Conservation (phyloP, 23 red algal genomes). For the Gracilaria caudata region DNA sequence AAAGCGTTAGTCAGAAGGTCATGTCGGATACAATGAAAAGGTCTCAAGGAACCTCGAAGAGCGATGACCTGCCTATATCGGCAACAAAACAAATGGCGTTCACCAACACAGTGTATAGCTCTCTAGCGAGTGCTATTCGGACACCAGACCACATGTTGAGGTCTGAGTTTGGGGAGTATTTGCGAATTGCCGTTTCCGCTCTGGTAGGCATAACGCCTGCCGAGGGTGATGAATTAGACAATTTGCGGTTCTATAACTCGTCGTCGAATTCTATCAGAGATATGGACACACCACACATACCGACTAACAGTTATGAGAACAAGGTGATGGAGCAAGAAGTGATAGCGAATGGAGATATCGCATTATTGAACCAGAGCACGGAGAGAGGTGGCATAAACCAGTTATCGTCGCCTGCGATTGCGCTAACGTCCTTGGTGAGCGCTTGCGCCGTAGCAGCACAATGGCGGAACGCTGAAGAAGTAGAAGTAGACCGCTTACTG, state of each 20-base stretch:
- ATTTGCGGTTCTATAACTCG: constrained; percentile 18
- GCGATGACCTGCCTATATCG: not conserved
- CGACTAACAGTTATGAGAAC: not conserved
- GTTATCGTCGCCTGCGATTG: constrained; percentile 22
- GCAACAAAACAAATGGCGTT: constrained; percentile 33
- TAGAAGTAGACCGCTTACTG: constrained; percentile 21
- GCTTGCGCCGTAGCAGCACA: constrained; percentile 24
- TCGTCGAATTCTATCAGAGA: constrained; percentile 13
- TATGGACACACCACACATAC: not conserved
- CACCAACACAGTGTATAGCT: constrained; percentile 34
- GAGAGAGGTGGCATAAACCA: not conserved
- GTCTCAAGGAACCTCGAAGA: not conserved
- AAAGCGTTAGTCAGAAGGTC: not conserved
- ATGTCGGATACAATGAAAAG: not conserved
- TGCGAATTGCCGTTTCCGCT: constrained; percentile 16
- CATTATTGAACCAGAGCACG: not conserved
- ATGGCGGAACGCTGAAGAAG: constrained; percentile 28
- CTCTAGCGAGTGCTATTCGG: constrained; percentile 21
- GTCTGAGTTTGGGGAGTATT: constrained; percentile 28
- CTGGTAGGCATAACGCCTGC: not conserved
- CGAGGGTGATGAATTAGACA: constrained; percentile 23
- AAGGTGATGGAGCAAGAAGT: not conserved
- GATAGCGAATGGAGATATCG: not conserved
- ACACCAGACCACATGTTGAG: constrained; percentile 3
- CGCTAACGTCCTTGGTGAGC: constrained; percentile 9